Percentiles rank a stretch among this genome's conserved stretches.
These are phyloP conservation scores for Leishmania guyanensis DNA, from an alignment of 208 protist genomes.

Conservation along the genomic window DNA sequence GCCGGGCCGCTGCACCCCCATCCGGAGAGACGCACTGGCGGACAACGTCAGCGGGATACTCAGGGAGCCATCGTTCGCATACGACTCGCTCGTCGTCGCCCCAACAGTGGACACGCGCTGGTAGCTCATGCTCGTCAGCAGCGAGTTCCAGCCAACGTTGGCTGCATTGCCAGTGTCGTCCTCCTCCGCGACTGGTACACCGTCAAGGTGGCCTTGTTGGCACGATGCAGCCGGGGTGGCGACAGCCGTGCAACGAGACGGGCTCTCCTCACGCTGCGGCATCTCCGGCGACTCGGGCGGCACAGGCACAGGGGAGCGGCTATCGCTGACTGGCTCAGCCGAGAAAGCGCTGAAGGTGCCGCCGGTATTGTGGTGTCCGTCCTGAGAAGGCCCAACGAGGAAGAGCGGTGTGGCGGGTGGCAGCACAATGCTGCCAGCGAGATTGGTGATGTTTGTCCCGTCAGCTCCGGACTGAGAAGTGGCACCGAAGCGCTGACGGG, in stretches of 20 bases:
- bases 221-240: background rate
- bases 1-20: constrained; percentile 5
- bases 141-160: constrained; percentile 13
- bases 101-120: constrained; percentile 33
- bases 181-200: background rate
- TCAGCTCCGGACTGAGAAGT: constrained; percentile 9
- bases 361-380: background rate
- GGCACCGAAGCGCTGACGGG: constrained; percentile 14
- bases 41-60: constrained; percentile 44
- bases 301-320: constrained; percentile 32
- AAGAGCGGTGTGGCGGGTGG: constrained; percentile 22
- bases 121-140: constrained; percentile 53
- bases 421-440: constrained; percentile 15
- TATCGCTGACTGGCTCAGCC: background rate
- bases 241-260: constrained; percentile 36
- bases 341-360: background rate
- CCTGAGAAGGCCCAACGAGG: background rate
- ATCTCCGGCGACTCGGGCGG: constrained; percentile 20
- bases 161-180: background rate
- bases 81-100: constrained; percentile 17
- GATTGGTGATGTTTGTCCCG: background rate
- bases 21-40: constrained; percentile 19
- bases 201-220: background rate
- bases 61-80: constrained; percentile 32
- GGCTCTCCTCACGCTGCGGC: constrained; percentile 51